A percentile compares a stretch with the other conserved stretches of the same genome.
Conservation (phyloP, 495 filamentous ascomycete species). For the Tuber microsphaerosporum region DNA sequence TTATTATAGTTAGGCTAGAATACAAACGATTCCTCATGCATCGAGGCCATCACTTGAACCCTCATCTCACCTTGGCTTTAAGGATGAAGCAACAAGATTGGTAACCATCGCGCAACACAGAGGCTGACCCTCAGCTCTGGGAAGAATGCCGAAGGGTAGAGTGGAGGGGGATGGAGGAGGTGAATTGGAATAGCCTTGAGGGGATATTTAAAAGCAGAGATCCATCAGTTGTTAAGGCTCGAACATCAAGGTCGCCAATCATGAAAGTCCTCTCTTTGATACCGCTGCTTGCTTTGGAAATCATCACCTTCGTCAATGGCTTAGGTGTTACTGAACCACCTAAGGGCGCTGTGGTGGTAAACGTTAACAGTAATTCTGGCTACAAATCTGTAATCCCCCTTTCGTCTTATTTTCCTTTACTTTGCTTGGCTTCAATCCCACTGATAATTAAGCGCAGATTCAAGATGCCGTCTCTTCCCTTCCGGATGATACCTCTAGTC, state of each 20-base stretch:
- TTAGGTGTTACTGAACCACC: conserved; percentile 22
- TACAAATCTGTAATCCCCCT: conserved; percentile 23
- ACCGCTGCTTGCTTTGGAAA: conserved; percentile 15
- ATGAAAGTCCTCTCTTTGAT: conserved; percentile 27
- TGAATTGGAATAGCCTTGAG: neutral
- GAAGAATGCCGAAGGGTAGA: neutral
- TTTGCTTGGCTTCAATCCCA: neutral
- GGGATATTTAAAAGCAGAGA: neutral
- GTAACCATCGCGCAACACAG: neutral
- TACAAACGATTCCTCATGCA: neutral
- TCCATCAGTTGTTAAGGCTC: neutral
- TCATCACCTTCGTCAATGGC: conserved; percentile 11
- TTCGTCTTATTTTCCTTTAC: neutral
- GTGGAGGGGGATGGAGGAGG: neutral
- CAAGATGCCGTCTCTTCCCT: conserved; percentile 34
- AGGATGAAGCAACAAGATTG: too few species aligned
- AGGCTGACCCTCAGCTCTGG: neutral
- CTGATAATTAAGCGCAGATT: conserved; percentile 7
- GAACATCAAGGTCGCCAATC: neutral
- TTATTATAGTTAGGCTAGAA: neutral
- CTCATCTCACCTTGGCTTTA: neutral
- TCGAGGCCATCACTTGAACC: neutral
- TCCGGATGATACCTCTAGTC: conserved; percentile 29
- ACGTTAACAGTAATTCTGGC: conserved; percentile 11
- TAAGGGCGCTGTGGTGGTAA: conserved; percentile 22